phyloP scores from a whole-genome alignment of 2,329 filamentous ascomycete genomes.

The Pseudocercospora macadamiae region DNA sequence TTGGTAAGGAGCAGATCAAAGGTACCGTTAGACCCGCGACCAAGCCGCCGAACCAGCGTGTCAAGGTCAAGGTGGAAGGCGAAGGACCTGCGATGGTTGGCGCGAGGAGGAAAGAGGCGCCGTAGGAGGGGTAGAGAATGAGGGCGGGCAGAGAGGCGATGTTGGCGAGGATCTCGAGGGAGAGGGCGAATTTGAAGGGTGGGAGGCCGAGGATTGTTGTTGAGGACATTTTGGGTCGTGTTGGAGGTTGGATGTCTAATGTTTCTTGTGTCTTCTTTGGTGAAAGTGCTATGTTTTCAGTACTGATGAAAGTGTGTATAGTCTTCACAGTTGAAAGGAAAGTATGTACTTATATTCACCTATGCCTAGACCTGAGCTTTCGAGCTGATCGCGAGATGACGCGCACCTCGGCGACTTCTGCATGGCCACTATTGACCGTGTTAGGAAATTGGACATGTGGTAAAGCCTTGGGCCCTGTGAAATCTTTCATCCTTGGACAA shows the following conservation, averaged over 20 bases:
- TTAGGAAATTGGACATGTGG: not conserved
- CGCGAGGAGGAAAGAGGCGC: slow-evolving; percentile 13
- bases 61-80: slow-evolving; percentile 9
- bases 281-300: too few relatives aligned
- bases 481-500: too few relatives aligned
- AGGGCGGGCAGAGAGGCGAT: slow-evolving; percentile 18
- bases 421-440: not conserved
- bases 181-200: slow-evolving; percentile 4
- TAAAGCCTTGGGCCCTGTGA: too few relatives aligned
- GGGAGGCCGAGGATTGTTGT: slow-evolving; percentile 1
- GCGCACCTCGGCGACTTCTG: not conserved
- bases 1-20: slow-evolving; percentile 13
- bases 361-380: not conserved
- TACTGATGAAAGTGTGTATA: not conserved
- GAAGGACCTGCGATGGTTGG: not conserved
- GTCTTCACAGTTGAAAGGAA: not conserved
- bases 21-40: slow-evolving; percentile 14
- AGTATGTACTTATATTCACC: not conserved
- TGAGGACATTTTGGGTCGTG: not conserved
- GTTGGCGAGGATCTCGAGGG: slow-evolving; percentile 16
- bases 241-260: not conserved
- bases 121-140: slow-evolving; percentile 14
- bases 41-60: slow-evolving; percentile 15
- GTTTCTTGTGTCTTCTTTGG: not conserved
- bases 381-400: not conserved